Evolutionary conservation across 2,329 filamentous ascomycete genomes (phyloP).

Genomic region (Aureobasidium leucospermi): DNA sequence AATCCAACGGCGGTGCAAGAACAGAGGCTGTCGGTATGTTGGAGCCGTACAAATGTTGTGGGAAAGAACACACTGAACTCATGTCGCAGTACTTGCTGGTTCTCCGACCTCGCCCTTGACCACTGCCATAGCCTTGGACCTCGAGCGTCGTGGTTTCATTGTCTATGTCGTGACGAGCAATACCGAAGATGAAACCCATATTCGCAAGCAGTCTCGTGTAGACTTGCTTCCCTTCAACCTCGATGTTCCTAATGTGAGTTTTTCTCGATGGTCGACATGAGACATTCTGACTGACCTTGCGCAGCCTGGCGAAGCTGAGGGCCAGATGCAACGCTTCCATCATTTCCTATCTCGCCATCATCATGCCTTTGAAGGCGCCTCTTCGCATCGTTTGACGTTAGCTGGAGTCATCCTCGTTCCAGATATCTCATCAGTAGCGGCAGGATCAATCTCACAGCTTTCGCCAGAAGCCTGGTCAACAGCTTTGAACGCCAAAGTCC

Average conservation of each 20-base stretch:
- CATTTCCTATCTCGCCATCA: slow-evolving; percentile 67
- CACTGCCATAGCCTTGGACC: slow-evolving; percentile 71
- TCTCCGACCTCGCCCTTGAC: slow-evolving; percentile 78
- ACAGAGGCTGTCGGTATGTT: slow-evolving; percentile 65
- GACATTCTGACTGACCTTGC: not conserved
- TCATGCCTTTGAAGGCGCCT: slow-evolving; percentile 66
- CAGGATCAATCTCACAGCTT: slow-evolving; percentile 77
- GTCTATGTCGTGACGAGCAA: slow-evolving; percentile 84
- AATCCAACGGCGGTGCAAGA: slow-evolving; percentile 74
- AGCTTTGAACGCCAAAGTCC: slow-evolving; percentile 82
- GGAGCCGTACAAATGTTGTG: not conserved
- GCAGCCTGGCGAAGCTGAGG: slow-evolving; percentile 60
- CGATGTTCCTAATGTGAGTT: slow-evolving; percentile 69
- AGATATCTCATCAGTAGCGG: slow-evolving; percentile 53
- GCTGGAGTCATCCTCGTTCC: slow-evolving; percentile 79
- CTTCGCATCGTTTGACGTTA: slow-evolving; percentile 67
- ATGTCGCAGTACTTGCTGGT: slow-evolving; percentile 67
- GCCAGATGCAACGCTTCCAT: slow-evolving; percentile 64
- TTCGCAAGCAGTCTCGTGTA: slow-evolving; percentile 66
- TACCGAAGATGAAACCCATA: slow-evolving; percentile 73
- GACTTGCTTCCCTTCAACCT: slow-evolving; percentile 78
- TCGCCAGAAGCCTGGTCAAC: slow-evolving; percentile 79
- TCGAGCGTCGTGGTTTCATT: slow-evolving; percentile 87
- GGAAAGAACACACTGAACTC: not conserved
- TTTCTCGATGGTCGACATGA: slow-evolving; percentile 13